Conservation (phyloP, 495 filamentous ascomycete genomes). For the Hyaloscypha finlandica region DNA sequence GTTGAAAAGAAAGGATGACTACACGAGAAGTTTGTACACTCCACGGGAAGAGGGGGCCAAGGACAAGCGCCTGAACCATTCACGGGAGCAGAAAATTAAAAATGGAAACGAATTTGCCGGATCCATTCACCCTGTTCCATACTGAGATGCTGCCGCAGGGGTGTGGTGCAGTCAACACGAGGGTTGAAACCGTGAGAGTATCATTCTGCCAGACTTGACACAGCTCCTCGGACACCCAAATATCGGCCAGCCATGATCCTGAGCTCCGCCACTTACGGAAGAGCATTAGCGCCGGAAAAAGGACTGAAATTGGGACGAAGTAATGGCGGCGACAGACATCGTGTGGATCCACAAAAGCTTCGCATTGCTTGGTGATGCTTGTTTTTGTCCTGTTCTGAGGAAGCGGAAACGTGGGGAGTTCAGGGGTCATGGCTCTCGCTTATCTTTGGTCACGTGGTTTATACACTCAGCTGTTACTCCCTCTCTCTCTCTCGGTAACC, state of each 20-base stretch:
- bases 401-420: not conserved
- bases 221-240: constrained; percentile 17
- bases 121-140: not conserved
- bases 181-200: constrained; percentile 18
- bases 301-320: not conserved
- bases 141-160: constrained; percentile 5
- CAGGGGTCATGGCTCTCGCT: not conserved
- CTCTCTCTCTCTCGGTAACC: too few relatives aligned
- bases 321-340: not conserved
- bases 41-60: not conserved
- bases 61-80: not conserved
- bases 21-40: not conserved
- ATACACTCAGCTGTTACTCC: too few relatives aligned
- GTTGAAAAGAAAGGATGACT: not conserved
- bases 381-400: not conserved
- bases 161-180: constrained; percentile 17
- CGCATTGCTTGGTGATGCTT: not conserved
- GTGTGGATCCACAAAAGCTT: not conserved
- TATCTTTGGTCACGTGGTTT: not conserved
- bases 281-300: not conserved
- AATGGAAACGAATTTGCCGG: constrained; percentile 8
- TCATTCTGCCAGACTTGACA: constrained; percentile 19
- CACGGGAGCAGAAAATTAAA: constrained; percentile 1
- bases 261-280: not conserved
- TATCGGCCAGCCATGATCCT: not conserved